phyloP scores from a whole-genome alignment of 2,329 filamentous ascomycete genomes.

The Claviceps maximensis region DNA sequence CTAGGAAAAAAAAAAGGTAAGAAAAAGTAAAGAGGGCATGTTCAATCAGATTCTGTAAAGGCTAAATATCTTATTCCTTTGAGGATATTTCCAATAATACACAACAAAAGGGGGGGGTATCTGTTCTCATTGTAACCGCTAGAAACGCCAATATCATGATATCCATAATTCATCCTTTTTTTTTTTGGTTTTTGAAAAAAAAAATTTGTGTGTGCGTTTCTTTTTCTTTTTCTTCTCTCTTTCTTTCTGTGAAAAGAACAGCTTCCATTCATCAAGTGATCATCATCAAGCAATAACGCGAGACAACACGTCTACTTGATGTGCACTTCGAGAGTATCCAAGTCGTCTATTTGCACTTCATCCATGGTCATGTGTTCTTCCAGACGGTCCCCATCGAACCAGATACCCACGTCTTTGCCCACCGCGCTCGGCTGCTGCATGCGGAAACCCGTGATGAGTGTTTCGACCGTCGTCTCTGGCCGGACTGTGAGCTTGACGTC shows the following conservation, averaged over 20 bases:
- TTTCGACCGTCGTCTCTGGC: slow-evolving; percentile 44
- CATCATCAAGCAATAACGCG: no score
- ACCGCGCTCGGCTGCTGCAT: slow-evolving; percentile 35
- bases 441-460: slow-evolving; percentile 50
- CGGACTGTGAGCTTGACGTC: slow-evolving; percentile 38
- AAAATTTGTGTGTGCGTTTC: no score
- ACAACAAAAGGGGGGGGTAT: background rate
- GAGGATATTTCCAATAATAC: background rate
- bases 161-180: background rate
- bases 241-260: no score
- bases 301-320: slow-evolving; percentile 19
- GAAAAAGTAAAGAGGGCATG: no score
- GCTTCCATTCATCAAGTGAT: no score
- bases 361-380: slow-evolving; percentile 45
- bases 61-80: background rate
- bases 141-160: background rate
- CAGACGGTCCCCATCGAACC: slow-evolving; percentile 65
- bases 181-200: no score
- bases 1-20: background rate
- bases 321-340: slow-evolving; percentile 64
- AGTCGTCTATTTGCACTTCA: slow-evolving; percentile 59
- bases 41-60: no score
- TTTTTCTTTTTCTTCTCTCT: no score
- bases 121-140: background rate
- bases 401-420: slow-evolving; percentile 44